Conservation (phyloP, 768 basidiomycete genomes). For the Gyrodon lividus region DNA sequence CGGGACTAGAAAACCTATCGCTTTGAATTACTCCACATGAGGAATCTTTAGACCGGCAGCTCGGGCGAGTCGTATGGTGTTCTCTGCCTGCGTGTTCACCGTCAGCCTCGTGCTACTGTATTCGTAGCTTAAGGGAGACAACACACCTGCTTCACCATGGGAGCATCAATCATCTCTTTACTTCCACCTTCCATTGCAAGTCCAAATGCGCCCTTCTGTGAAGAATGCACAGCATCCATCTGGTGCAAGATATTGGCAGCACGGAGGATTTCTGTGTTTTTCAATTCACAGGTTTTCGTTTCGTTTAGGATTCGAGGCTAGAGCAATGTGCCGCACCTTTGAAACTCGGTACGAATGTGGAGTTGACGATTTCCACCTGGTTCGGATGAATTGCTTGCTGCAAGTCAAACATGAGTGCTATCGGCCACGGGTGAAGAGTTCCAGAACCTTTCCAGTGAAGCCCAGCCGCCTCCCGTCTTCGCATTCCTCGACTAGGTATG, state of each 20-base stretch:
- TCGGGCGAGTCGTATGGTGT: slow-evolving; percentile 49
- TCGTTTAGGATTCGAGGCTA: background rate
- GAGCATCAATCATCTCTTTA: slow-evolving; percentile 88
- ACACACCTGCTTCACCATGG: slow-evolving; percentile 74
- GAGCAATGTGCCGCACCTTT: slow-evolving; percentile 50
- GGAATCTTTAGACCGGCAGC: slow-evolving; percentile 58
- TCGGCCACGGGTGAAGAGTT: background rate
- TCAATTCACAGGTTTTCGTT: background rate
- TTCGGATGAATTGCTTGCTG: slow-evolving; percentile 95
- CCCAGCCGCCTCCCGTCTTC: slow-evolving; percentile 78
- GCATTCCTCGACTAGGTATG: slow-evolving; percentile 70
- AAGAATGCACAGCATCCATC: slow-evolving; percentile 58
- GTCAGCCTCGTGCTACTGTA: background rate
- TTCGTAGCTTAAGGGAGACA: background rate
- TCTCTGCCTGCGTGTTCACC: slow-evolving; percentile 41
- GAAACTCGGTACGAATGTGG: slow-evolving; percentile 72
- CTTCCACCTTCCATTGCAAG: slow-evolving; percentile 53
- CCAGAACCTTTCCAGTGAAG: slow-evolving; percentile 82
- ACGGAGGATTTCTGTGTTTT: slow-evolving; percentile 63
- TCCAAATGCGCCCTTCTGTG: slow-evolving; percentile 67
- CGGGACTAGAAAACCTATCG: background rate
- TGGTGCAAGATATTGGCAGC: slow-evolving; percentile 69
- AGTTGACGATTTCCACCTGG: slow-evolving; percentile 77
- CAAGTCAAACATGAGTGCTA: background rate
- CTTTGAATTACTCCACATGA: slow-evolving; percentile 26